A percentile compares a stretch with the other conserved stretches of the same genome.
These are phyloP conservation scores for Meira miltonrushii DNA, from an alignment of 1,284 basidiomycete species.

Conservation along the genomic window DNA sequence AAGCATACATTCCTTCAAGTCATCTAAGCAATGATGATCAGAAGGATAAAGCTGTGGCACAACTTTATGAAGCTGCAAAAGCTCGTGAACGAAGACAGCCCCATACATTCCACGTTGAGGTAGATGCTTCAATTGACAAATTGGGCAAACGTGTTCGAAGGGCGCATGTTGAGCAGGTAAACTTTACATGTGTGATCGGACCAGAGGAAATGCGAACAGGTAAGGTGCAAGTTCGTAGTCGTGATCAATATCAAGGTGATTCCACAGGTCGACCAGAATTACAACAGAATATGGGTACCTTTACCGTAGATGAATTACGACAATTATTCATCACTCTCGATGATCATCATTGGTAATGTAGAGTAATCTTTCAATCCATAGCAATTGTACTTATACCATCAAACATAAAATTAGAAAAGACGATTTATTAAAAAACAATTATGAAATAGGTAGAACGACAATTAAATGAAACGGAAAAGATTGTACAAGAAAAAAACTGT, in stretches of 20 bases:
- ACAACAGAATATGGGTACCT: conserved; percentile 23
- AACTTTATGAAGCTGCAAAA: neutral
- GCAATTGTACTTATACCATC: no score
- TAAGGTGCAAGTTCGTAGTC: conserved; percentile 34
- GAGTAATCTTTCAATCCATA: neutral
- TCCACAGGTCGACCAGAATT: neutral
- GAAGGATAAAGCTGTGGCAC: neutral
- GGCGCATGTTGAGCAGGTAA: conserved; percentile 37
- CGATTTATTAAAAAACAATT: no score
- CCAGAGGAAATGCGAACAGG: conserved; percentile 31
- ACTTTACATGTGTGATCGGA: conserved; percentile 46
- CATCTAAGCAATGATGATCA: no score
- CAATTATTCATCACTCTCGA: conserved; percentile 26
- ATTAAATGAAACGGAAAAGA: no score
- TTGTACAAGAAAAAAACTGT: no score
- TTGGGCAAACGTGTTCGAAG: conserved; percentile 38
- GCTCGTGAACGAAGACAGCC: conserved; percentile 7
- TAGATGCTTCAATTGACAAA: conserved; percentile 35
- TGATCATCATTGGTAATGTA: conserved; percentile 20
- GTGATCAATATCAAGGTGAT: conserved; percentile 14
- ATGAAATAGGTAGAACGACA: no score
- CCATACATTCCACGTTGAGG: conserved; percentile 47
- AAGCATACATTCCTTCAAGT: neutral
- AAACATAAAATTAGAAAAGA: no score
- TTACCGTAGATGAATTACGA: conserved; percentile 21